A percentile compares a stretch with the other conserved stretches of the same genome.
phyloP scores from a whole-genome alignment of 495 filamentous ascomycete genomes.

The Parathielavia appendiculata region DNA sequence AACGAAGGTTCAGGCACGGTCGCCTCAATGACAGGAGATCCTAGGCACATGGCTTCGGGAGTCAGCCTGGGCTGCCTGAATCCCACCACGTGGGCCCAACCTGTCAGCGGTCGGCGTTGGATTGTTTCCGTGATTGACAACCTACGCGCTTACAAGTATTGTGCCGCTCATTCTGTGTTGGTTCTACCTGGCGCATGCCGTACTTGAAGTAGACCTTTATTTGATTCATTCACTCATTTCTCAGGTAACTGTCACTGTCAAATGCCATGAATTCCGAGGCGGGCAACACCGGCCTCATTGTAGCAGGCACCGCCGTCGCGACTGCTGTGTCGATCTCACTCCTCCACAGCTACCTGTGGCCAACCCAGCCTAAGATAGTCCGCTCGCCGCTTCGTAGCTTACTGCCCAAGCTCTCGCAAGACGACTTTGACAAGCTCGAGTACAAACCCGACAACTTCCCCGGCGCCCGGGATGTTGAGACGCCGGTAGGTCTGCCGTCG shows the following conservation, averaged over 20 bases:
- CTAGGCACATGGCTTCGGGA: too few species aligned
- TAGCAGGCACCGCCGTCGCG: conserved; percentile 29
- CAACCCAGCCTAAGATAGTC: conserved; percentile 31
- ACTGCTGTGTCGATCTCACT: conserved; percentile 33
- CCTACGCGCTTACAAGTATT: background rate
- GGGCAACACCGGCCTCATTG: conserved; percentile 7
- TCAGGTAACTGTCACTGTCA: background rate
- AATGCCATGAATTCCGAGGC: conserved; percentile 8
- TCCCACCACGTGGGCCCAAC: conserved; percentile 8
- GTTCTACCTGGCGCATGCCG: background rate
- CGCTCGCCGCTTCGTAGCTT: conserved; percentile 35
- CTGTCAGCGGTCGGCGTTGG: background rate
- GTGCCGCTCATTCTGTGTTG: background rate
- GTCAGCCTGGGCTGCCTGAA: background rate
- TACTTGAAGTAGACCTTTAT: background rate
- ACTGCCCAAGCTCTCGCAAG: conserved; percentile 28
- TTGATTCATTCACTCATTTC: background rate
- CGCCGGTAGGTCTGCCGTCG: conserved; percentile 31
- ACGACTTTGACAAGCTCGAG: conserved; percentile 29
- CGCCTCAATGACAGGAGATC: too few species aligned
- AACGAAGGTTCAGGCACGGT: too few species aligned
- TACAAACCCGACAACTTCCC: conserved; percentile 40
- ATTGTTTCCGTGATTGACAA: background rate
- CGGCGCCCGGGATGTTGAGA: conserved; percentile 42
- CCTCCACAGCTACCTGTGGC: conserved; percentile 32